Percentiles rank a stretch among this genome's conserved stretches.
phyloP scores from a whole-genome alignment of 306 rosid genomes.

The Pachyrhizus erosus region DNA sequence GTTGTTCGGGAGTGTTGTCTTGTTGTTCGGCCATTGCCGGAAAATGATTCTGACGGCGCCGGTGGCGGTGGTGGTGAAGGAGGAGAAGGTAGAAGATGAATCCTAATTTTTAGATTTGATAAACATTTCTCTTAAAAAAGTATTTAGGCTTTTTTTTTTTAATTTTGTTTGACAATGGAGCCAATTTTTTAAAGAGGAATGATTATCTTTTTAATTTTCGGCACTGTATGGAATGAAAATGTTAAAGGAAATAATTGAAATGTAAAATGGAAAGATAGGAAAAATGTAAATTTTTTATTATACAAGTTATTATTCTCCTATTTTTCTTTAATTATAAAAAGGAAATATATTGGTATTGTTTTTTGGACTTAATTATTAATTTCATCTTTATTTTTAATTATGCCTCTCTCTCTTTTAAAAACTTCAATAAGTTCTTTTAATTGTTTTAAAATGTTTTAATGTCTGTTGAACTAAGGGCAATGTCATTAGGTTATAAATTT shows the following conservation, averaged over 20 bases:
- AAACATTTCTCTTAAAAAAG: background rate
- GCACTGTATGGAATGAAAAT: background rate
- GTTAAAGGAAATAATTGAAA: background rate
- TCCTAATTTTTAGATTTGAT: background rate
- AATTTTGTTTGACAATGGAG: background rate
- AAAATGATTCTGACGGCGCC: background rate
- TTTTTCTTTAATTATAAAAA: too few species aligned
- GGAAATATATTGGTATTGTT: too few species aligned
- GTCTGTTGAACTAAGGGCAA: too few species aligned
- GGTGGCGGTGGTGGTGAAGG: background rate
- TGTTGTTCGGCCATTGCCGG: constrained; percentile 35
- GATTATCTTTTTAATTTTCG: background rate
- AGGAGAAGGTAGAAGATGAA: background rate
- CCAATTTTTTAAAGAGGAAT: background rate
- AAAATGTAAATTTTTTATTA: too few species aligned
- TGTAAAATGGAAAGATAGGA: too few species aligned
- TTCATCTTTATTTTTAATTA: too few species aligned
- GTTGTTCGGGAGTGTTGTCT: constrained; percentile 23
- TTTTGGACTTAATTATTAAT: too few species aligned
- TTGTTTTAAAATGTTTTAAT: too few species aligned
- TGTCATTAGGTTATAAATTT: too few species aligned
- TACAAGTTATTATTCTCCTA: too few species aligned
- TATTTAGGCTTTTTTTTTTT: background rate
- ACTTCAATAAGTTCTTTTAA: too few species aligned
- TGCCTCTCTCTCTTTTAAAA: too few species aligned